phyloP scores from a whole-genome alignment of 441 rosid species.

The Gossypium davidsonii region DNA sequence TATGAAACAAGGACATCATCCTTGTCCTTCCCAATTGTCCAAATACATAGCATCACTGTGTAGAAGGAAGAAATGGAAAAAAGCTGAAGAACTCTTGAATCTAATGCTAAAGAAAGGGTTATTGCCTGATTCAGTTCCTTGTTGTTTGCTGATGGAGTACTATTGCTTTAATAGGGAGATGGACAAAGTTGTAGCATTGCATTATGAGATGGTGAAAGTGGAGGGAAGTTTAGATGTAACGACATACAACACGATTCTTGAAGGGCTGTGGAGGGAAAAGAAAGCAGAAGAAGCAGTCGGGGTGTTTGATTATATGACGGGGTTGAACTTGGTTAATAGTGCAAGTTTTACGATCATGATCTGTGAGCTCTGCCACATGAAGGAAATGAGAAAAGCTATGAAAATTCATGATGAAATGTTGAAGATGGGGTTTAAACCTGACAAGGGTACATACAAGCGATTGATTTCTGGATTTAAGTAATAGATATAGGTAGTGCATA shows the following conservation, averaged over 20 bases:
- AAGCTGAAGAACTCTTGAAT: constrained; percentile 48
- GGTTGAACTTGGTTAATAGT: constrained; percentile 27
- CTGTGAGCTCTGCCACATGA: constrained; percentile 38
- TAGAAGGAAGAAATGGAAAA: constrained; percentile 42
- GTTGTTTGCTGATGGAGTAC: constrained; percentile 39
- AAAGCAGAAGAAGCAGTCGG: constrained; percentile 37
- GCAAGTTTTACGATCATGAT: constrained; percentile 44
- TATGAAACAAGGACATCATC: constrained; percentile 38
- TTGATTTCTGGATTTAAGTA: constrained; percentile 40
- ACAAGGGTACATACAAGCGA: constrained; percentile 43
- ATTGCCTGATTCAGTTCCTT: constrained; percentile 36
- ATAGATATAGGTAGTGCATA: not conserved
- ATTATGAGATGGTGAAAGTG: constrained; percentile 39
- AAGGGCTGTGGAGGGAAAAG: constrained; percentile 31
- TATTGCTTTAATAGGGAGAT: constrained; percentile 43
- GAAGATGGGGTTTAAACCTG: constrained; percentile 57
- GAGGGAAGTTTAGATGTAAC: constrained; percentile 38
- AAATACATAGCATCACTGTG: constrained; percentile 37
- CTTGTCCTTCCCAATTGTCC: constrained; percentile 34
- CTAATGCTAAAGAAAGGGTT: constrained; percentile 42
- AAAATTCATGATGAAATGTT: constrained; percentile 65
- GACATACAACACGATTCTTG: constrained; percentile 46
- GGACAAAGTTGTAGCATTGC: constrained; percentile 51
- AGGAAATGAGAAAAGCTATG: constrained; percentile 63
- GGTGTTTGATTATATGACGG: constrained; percentile 49